Base-by-base conservation (phyloP, 805 yeast species). In the Zygoascus biomembranicola region DNA sequence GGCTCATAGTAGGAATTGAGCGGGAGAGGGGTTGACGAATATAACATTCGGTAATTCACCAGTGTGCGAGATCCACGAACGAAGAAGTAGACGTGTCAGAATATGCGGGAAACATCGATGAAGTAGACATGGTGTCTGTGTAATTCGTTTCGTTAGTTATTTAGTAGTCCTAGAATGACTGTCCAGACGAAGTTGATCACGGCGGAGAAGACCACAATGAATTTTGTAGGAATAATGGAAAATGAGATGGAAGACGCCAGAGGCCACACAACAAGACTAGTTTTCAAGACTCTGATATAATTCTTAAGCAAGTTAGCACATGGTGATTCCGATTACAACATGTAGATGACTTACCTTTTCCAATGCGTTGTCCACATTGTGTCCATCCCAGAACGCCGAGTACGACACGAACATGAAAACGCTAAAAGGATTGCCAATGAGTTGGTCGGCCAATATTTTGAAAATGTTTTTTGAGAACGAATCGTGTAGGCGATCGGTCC, bases 371-470 rank as follows among this genome's bases (percentile, higher is more conserved):
- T 65, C 69, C 23, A 67, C 51, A 53, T 66, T 66, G 43, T 59
- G 56, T 32, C 70, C 70, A 49, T 69, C 71, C 73, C 73, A 69
- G 52, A 59, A 63, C 10, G 72, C 72, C 13, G 65, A 59, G 35
- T 64, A 63, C 9, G 65, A 53, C 14, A 67, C 57, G 57, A 66
- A 69, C 28, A 62, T 54, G 43, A 69, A 62, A 5, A 66, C 62
- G 3, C 66, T 56, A 16, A 65, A 41, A 5, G 73, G 71, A 53
- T 65, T 69, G 14, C 72, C 72, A 11, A 67, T 42, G 1, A 55
- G 19, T 53, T 69, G 73, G 56, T 69, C 73, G 39, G 63, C 57
- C 10, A 66, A 31, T 3, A 68, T 60, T 39, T 65, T 57, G 13
- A 59, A 53, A 2, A 58, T 52, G 32, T 62, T 57, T 20, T 50